Conservation (phyloP, 177 flowering plant species). For the Vitis hybrid region DNA sequence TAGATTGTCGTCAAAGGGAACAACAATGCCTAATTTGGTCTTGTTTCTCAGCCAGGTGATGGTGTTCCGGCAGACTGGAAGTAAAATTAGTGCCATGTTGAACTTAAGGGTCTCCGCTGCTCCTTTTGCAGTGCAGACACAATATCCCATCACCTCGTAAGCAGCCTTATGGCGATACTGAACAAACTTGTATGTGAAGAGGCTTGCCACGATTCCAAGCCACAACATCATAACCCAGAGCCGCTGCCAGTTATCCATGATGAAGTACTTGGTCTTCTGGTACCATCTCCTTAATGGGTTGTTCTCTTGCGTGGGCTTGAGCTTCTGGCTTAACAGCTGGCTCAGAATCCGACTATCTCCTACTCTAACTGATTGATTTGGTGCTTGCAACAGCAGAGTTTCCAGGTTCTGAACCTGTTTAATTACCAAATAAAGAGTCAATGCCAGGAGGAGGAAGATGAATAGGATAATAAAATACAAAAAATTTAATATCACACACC, state of each 20-base stretch:
- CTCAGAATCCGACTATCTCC: constrained; percentile 62
- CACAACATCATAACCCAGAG: constrained; percentile 68
- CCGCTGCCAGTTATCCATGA: constrained; percentile 80
- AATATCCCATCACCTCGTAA: constrained; percentile 72
- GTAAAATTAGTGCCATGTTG: constrained; percentile 86
- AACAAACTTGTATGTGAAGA: constrained; percentile 68
- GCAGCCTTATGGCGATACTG: constrained; percentile 58
- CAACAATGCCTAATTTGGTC: constrained; percentile 58
- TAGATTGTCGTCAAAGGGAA: constrained; percentile 92
- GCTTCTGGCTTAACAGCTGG: constrained; percentile 75
- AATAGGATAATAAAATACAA: too few species aligned
- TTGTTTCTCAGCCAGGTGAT: constrained; percentile 91
- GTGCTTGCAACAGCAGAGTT: constrained; percentile 58
- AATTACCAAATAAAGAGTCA: too few species aligned
- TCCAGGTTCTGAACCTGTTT: constrained; percentile 65
- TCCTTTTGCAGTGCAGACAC: constrained; percentile 85
- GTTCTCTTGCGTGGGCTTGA: constrained; percentile 51
- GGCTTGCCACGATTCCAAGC: constrained; percentile 52
- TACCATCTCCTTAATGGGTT: constrained; percentile 51
- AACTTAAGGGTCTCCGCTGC: constrained; percentile 87
- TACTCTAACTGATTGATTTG: constrained; percentile 42
- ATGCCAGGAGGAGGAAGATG: background rate
- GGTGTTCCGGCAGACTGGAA: constrained; percentile 91
- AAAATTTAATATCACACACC: constrained; percentile 24
- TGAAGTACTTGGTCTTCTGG: constrained; percentile 47